phyloP scores from a whole-genome alignment of 1,284 basidiomycete genomes.

The Irpex rosettiformis region DNA sequence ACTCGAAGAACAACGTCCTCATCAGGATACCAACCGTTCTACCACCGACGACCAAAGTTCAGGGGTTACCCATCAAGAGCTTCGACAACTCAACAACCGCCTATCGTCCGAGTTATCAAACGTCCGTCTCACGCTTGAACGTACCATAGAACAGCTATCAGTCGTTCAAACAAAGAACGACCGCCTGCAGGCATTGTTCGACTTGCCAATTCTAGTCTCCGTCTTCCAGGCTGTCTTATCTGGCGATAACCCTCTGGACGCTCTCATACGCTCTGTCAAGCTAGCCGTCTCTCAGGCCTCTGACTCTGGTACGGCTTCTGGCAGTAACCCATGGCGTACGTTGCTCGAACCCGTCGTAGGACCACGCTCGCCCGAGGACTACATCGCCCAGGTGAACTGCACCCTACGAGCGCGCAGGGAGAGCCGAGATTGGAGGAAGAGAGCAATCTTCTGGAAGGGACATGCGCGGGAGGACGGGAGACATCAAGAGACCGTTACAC shows the following conservation, averaged over 20 bases:
- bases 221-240: slow-evolving; percentile 23
- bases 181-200: slow-evolving; percentile 28
- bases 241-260: slow-evolving; percentile 36
- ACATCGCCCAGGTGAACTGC: slow-evolving; percentile 45
- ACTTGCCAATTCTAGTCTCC: slow-evolving; percentile 20
- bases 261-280: slow-evolving; percentile 44
- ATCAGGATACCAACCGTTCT: slow-evolving; percentile 9
- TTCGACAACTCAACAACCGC: slow-evolving; percentile 11
- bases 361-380: slow-evolving; percentile 42
- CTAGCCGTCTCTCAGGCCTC: slow-evolving; percentile 32
- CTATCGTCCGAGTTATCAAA: slow-evolving; percentile 13
- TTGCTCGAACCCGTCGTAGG: slow-evolving; percentile 41
- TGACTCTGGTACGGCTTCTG: slow-evolving; percentile 18
- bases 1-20: slow-evolving; percentile 4
- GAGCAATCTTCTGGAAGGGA: slow-evolving; percentile 46
- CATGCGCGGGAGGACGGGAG: slow-evolving; percentile 31
- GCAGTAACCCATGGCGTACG: slow-evolving; percentile 37
- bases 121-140: slow-evolving; percentile 25
- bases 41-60: slow-evolving; percentile 16
- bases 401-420: slow-evolving; percentile 43
- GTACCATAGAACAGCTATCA: slow-evolving; percentile 20
- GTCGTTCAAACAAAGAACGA: slow-evolving; percentile 23
- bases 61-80: slow-evolving; percentile 15
- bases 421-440: slow-evolving; percentile 37
- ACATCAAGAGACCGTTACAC: slow-evolving; percentile 37